Evolutionary conservation across 805 yeast species (phyloP).

Genomic region (Cyberlindnera nakhonratchasimensis): DNA sequence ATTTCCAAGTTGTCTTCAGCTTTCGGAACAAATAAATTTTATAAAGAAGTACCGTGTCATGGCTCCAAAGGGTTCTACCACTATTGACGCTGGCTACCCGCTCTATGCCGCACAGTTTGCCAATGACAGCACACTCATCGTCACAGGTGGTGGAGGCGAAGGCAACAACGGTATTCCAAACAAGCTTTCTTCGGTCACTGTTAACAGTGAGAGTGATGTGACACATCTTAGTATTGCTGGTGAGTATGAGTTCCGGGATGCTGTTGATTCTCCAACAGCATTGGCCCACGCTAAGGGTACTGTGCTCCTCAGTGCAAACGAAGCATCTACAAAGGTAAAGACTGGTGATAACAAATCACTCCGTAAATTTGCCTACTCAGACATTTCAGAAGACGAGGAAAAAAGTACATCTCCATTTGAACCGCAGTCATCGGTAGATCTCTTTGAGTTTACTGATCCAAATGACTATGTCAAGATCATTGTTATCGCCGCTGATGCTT

Average conservation of each 20-base stretch:
- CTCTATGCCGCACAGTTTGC: constrained; percentile 75
- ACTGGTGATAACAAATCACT: constrained; percentile 67
- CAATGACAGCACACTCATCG: constrained; percentile 55
- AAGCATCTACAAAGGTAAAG: constrained; percentile 53
- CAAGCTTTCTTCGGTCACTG: constrained; percentile 63
- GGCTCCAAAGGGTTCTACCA: constrained; percentile 5
- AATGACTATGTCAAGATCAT: constrained; percentile 62
- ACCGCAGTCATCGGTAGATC: constrained; percentile 58
- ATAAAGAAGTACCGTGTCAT: no score
- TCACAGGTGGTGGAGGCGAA: constrained; percentile 95
- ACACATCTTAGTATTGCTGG: constrained; percentile 51
- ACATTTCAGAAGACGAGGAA: constrained; percentile 8
- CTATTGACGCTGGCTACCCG: constrained; percentile 50
- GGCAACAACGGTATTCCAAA: constrained; percentile 88
- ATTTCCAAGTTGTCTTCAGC: no score
- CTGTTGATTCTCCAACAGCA: constrained; percentile 88
- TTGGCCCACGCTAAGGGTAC: constrained; percentile 49
- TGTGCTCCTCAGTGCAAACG: constrained; percentile 76
- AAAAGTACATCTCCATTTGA: constrained; percentile 50
- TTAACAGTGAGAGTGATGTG: constrained; percentile 47
- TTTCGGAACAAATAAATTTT: no score
- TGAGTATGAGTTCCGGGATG: constrained; percentile 55
- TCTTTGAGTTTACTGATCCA: constrained; percentile 41
- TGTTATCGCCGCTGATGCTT: constrained; percentile 52
- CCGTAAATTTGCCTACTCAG: constrained; percentile 46